Conservation (phyloP, 164 flowering plant species). For the Euptelea pleiosperma region DNA sequence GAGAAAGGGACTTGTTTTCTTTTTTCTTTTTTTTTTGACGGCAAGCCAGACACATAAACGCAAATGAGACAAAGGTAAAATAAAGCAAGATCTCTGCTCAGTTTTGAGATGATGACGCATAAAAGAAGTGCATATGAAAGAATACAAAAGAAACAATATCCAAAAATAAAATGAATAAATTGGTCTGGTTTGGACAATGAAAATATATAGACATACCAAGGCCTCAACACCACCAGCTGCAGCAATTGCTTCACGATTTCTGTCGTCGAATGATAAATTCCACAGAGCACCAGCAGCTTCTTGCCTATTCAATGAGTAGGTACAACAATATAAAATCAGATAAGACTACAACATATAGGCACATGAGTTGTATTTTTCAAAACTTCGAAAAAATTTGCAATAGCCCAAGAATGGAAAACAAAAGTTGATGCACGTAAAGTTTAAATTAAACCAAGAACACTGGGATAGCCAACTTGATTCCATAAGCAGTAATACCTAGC, state of each 20-base stretch:
- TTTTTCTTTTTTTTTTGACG: too few relatives aligned
- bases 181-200: neutral
- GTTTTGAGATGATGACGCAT: too few relatives aligned
- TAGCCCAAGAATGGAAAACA: too few relatives aligned
- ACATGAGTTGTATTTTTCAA: too few relatives aligned
- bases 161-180: neutral
- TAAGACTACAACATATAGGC: too few relatives aligned
- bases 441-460: neutral
- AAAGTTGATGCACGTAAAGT: too few relatives aligned
- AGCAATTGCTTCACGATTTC: conserved; percentile 97
- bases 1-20: too few relatives aligned
- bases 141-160: conserved; percentile 2
- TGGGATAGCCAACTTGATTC: neutral
- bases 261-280: conserved; percentile 97
- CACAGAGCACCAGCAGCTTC: conserved; percentile 99
- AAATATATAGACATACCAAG: conserved; percentile 52
- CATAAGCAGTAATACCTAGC: neutral
- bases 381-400: too few relatives aligned
- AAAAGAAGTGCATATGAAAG: too few relatives aligned
- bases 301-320: conserved; percentile 53
- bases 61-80: too few relatives aligned
- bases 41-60: too few relatives aligned
- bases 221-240: conserved; percentile 97
- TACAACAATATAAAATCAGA: conserved; percentile 1
- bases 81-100: too few relatives aligned